A percentile compares a stretch with the other conserved stretches of the same genome.
Conservation (phyloP, 2,329 filamentous ascomycete species). For the Plenodomus lindquistii region DNA sequence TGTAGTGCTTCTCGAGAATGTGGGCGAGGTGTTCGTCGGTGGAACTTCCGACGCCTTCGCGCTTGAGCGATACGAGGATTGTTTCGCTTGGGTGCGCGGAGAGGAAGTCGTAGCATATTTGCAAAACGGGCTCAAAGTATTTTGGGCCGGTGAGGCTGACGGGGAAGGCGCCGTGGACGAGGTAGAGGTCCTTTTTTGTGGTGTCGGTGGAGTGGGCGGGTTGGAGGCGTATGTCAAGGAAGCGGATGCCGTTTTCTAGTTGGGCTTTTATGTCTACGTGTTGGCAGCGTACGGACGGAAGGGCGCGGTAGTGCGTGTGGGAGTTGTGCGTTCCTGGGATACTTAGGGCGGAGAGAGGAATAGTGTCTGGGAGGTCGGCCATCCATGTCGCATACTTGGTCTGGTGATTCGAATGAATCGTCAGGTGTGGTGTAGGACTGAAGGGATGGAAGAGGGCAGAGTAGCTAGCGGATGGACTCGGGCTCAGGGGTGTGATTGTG, state of each 20-base stretch:
- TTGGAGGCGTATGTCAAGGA: constrained; percentile 88
- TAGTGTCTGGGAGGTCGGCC: constrained; percentile 70
- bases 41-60: constrained; percentile 81
- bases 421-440: constrained; percentile 48
- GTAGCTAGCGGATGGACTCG: constrained; percentile 46
- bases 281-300: constrained; percentile 94
- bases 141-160: constrained; percentile 81
- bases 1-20: constrained; percentile 73
- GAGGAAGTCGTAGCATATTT: constrained; percentile 74
- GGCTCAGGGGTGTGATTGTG: constrained; percentile 44
- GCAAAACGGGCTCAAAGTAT: constrained; percentile 74
- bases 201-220: constrained; percentile 61
- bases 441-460: constrained; percentile 49
- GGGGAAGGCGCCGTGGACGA: constrained; percentile 91
- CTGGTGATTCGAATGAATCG: constrained; percentile 30
- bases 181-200: constrained; percentile 68
- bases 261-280: constrained; percentile 76
- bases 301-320: constrained; percentile 78
- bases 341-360: constrained; percentile 76
- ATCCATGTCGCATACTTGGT: constrained; percentile 79
- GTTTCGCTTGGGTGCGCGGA: constrained; percentile 78
- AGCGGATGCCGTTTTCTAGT: constrained; percentile 86
- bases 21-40: constrained; percentile 78
- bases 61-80: constrained; percentile 84
- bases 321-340: constrained; percentile 97